Evolutionary conservation across 352 stramenopile species (phyloP).

Genomic region (Globisporangium polare): DNA sequence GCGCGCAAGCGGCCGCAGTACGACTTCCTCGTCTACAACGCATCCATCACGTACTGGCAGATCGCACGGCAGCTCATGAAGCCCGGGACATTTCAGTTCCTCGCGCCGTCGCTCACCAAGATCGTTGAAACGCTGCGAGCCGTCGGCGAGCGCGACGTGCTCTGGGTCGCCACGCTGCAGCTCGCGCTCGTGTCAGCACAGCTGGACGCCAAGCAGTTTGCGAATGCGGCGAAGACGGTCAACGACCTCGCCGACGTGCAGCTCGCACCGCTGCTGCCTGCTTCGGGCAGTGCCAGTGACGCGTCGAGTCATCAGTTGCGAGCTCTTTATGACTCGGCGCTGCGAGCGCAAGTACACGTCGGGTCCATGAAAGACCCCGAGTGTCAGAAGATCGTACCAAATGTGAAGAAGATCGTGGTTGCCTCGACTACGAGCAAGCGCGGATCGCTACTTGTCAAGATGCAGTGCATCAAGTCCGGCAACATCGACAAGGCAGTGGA

Average conservation of each 20-base stretch:
- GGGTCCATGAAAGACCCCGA: constrained; percentile 71
- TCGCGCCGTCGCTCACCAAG: constrained; percentile 53
- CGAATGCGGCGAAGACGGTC: constrained; percentile 49
- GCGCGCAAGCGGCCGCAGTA: constrained; percentile 61
- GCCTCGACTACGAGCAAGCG: constrained; percentile 32
- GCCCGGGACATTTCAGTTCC: constrained; percentile 62
- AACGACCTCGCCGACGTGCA: constrained; percentile 69
- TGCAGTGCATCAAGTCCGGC: constrained; percentile 62
- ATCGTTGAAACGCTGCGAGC: constrained; percentile 71
- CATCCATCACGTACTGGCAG: constrained; percentile 84
- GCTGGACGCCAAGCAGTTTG: constrained; percentile 61
- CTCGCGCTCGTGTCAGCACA: constrained; percentile 66
- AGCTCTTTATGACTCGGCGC: constrained; percentile 59
- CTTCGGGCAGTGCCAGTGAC: constrained; percentile 11
- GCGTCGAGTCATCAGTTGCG: constrained; percentile 22
- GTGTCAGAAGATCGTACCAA: constrained; percentile 70
- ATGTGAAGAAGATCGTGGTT: constrained; percentile 39
- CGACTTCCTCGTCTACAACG: constrained; percentile 92
- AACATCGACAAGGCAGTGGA: constrained; percentile 34
- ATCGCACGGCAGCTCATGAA: constrained; percentile 85
- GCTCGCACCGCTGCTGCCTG: constrained; percentile 28
- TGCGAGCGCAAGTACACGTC: constrained; percentile 65
- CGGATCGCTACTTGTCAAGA: constrained; percentile 43
- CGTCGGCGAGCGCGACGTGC: constrained; percentile 62
- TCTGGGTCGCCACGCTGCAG: constrained; percentile 63